Evolutionary conservation across 371 early-diverging fungal species (phyloP).

Genomic region (Lichtheimia corymbifera): DNA sequence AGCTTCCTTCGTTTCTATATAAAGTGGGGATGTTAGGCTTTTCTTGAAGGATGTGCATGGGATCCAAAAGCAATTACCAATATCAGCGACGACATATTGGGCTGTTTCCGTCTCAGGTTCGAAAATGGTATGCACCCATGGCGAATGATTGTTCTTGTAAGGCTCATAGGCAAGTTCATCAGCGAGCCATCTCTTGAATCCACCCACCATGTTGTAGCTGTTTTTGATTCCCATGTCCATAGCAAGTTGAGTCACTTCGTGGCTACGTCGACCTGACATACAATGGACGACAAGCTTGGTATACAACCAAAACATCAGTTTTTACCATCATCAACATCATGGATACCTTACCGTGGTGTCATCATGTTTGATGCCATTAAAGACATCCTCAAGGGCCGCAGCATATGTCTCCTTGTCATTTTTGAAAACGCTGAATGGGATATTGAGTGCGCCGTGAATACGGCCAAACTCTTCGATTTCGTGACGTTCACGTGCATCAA

Average conservation of each 20-base stretch:
- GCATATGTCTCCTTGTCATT: slow-evolving; percentile 18
- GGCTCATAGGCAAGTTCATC: slow-evolving; percentile 33
- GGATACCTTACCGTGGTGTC: background rate
- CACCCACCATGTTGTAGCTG: slow-evolving; percentile 36
- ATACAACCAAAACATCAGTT: slow-evolving; percentile 2
- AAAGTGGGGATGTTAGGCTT: slow-evolving; percentile 77
- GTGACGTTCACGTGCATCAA: slow-evolving; percentile 34
- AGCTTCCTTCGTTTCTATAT: slow-evolving; percentile 39
- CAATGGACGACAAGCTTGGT: slow-evolving; percentile 41
- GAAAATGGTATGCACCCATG: slow-evolving; percentile 47
- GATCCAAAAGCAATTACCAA: slow-evolving; percentile 17
- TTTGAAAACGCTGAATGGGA: slow-evolving; percentile 27
- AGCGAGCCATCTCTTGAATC: slow-evolving; percentile 34
- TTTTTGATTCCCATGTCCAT: slow-evolving; percentile 31
- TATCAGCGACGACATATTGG: slow-evolving; percentile 44
- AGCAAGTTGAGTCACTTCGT: slow-evolving; percentile 29
- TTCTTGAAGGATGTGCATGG: slow-evolving; percentile 67
- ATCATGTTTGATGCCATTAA: slow-evolving; percentile 23
- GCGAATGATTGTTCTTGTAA: slow-evolving; percentile 46
- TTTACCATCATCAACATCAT: background rate
- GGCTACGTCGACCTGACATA: slow-evolving; percentile 43
- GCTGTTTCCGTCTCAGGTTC: slow-evolving; percentile 49
- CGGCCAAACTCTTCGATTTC: slow-evolving; percentile 30
- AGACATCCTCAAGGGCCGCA: slow-evolving; percentile 21
- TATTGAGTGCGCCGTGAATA: slow-evolving; percentile 30